phyloP scores from a whole-genome alignment of 495 filamentous ascomycete species.

The Aspergillus bertholletiae region DNA sequence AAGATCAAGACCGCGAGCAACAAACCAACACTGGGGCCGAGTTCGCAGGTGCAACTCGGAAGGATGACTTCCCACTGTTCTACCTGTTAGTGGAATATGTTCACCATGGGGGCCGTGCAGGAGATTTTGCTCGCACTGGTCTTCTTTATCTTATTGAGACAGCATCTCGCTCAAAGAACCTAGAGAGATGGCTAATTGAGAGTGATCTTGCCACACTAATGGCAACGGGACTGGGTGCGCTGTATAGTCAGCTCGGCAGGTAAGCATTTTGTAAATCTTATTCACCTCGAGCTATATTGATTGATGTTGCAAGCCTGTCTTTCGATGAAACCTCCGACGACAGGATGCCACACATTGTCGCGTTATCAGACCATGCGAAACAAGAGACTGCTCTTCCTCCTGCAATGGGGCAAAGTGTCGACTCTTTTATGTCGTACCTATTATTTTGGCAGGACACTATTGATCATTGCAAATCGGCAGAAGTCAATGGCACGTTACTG shows the following conservation, averaged over 20 bases:
- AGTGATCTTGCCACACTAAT: conserved; percentile 95
- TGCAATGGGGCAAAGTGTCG: conserved; percentile 71
- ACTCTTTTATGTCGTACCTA: conserved; percentile 91
- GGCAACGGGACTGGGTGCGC: conserved; percentile 90
- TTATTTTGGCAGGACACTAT: conserved; percentile 98
- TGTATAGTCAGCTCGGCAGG: conserved; percentile 95
- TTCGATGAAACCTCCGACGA: conserved; percentile 42
- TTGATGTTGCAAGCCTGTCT: conserved; percentile 26
- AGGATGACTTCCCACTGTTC: conserved; percentile 92
- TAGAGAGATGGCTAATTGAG: conserved; percentile 96
- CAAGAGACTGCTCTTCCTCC: conserved; percentile 39
- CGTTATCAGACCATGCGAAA: conserved; percentile 72
- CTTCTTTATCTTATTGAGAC: conserved; percentile 94
- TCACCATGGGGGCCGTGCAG: conserved; percentile 85
- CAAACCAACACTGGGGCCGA: conserved; percentile 50
- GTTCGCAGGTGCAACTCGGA: conserved; percentile 82
- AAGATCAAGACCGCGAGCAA: conserved; percentile 37
- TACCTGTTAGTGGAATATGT: conserved; percentile 95
- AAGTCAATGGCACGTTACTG: conserved; percentile 86
- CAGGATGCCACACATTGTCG: conserved; percentile 74
- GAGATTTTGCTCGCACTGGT: conserved; percentile 96
- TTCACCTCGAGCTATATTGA: conserved; percentile 10
- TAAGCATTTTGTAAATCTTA: conserved; percentile 22
- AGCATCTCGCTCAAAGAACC: conserved; percentile 70
- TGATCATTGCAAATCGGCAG: conserved; percentile 86